Percentiles rank a stretch among this genome's conserved stretches.
These are phyloP conservation scores for Lentinus polychrous DNA, from an alignment of 1,284 basidiomycete genomes.

Conservation along the genomic window DNA sequence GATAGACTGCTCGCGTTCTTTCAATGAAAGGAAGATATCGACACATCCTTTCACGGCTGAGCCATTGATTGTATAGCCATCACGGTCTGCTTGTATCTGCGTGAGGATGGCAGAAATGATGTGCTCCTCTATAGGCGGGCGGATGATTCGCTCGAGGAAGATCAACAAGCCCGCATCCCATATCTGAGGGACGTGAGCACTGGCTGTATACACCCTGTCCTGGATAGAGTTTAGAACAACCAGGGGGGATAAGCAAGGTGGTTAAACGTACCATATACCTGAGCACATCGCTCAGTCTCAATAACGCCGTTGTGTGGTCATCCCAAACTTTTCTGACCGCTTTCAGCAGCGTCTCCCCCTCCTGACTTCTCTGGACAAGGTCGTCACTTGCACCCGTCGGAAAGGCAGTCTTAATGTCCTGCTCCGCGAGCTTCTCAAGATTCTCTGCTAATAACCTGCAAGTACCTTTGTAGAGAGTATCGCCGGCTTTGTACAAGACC, in stretches of 20 bases:
- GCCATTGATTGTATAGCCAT: constrained; percentile 87
- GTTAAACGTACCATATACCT: constrained; percentile 90
- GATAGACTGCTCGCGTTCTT: constrained; percentile 39
- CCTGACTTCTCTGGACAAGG: constrained; percentile 58
- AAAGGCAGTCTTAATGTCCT: constrained; percentile 80
- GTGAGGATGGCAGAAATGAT: constrained; percentile 78
- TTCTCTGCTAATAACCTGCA: constrained; percentile 77
- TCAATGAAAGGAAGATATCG: constrained; percentile 76
- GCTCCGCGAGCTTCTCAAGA: constrained; percentile 72
- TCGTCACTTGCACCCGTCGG: constrained; percentile 53
- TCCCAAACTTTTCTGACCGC: constrained; percentile 88
- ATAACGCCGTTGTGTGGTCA: constrained; percentile 88
- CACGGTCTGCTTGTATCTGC: constrained; percentile 87
- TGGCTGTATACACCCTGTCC: constrained; percentile 84
- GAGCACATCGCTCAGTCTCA: constrained; percentile 84
- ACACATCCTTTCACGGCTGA: constrained; percentile 88
- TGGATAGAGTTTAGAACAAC: constrained; percentile 31
- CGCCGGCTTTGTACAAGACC: constrained; percentile 84
- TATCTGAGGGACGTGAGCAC: constrained; percentile 69
- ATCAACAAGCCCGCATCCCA: constrained; percentile 81
- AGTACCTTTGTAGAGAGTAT: constrained; percentile 86
- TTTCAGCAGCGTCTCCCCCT: constrained; percentile 82
- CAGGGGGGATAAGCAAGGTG: constrained; percentile 3
- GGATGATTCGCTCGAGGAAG: constrained; percentile 83
- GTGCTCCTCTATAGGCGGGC: constrained; percentile 78